These are phyloP conservation scores for Oryza coarctata DNA, from an alignment of 176 grass and related monocot species.

Conservation along the genomic window DNA sequence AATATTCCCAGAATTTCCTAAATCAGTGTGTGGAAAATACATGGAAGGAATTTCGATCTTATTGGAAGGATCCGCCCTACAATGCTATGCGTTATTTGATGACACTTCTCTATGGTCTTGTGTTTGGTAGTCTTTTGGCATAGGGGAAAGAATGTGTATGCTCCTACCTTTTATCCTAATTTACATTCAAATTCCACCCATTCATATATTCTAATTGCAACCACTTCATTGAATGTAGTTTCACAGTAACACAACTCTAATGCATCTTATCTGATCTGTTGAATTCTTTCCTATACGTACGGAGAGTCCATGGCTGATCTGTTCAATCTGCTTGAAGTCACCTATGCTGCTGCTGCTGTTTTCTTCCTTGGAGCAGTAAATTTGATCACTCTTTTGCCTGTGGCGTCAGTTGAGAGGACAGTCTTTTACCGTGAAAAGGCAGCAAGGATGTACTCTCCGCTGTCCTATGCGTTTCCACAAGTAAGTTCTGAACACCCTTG, in stretches of 20 bases:
- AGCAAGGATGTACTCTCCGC: conserved; percentile 74
- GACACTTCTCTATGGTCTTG: conserved; percentile 50
- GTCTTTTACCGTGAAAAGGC: conserved; percentile 80
- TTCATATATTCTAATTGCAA: conserved; percentile 13
- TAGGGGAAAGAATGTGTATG: conserved; percentile 55
- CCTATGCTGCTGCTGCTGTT: conserved; percentile 49
- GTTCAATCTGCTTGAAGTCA: conserved; percentile 50
- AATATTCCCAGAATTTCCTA: conserved; percentile 57
- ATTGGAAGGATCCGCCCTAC: conserved; percentile 69
- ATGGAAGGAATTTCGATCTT: conserved; percentile 66
- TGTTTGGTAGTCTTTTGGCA: conserved; percentile 67
- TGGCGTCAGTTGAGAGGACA: conserved; percentile 63
- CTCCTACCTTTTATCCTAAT: not conserved
- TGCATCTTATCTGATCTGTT: conserved; percentile 15
- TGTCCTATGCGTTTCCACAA: conserved; percentile 70
- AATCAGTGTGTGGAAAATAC: conserved; percentile 55
- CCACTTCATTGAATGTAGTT: conserved; percentile 2
- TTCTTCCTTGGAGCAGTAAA: conserved; percentile 69
- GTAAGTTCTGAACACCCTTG: conserved; percentile 41
- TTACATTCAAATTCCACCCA: not conserved
- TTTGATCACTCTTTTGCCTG: conserved; percentile 44
- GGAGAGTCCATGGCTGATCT: conserved; percentile 53
- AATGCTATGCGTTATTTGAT: conserved; percentile 62
- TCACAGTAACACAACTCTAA: conserved; percentile 6
- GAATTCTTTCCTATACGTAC: conserved; percentile 28